Evolutionary conservation across 169 alveolate genomes (phyloP), one percentile per base, ranked within the genome.

Genomic region (Cryptosporidium parvum): DNA sequence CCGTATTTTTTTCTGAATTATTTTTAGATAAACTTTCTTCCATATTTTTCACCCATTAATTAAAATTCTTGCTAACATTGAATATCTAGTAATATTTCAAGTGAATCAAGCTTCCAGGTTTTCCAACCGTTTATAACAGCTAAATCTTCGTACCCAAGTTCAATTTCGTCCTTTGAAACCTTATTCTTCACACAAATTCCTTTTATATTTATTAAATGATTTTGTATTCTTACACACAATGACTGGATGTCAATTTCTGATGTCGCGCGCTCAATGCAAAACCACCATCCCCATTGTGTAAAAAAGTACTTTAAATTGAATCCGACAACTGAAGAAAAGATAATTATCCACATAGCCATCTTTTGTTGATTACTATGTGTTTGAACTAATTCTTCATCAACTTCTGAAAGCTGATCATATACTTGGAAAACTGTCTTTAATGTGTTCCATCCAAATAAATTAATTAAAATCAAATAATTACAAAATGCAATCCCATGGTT

Each of bases 241-340:
- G 68, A 16, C 10, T 21, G 58, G 31, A 73, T 73, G 71, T 73
- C 70, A 73, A 73, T 73, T 18, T 59, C 53, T 73, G 86, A 73
- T 33, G 29, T 58, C 35, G 52, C 86, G 71, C 72, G 71, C 26
- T 73, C 71, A 48, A 73, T 73, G 59, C 86, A 73, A 73, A 73
- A 73, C 70, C 70, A 53, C 89, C 89, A 80, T 44, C 75, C 89
- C 89, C 89, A 80, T 53, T 80, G 80, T 8, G 23, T 21, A 62
- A 80, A 80, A 65, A 62, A 80, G 37, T 1, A 16, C 23, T 65
- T 62, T 16, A 80, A 35, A 65, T 62, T 31, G 9, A 59, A 31
- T n/a, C 75, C 75, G 4, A 51, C 68, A n/a, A 42, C 62, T 29
- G 75, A 80, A 21, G 89, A 80, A 35, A 80, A 65, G 10, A 80